Evolutionary conservation across 768 basidiomycete species (phyloP).

Genomic region (Tulasnella sp.): DNA sequence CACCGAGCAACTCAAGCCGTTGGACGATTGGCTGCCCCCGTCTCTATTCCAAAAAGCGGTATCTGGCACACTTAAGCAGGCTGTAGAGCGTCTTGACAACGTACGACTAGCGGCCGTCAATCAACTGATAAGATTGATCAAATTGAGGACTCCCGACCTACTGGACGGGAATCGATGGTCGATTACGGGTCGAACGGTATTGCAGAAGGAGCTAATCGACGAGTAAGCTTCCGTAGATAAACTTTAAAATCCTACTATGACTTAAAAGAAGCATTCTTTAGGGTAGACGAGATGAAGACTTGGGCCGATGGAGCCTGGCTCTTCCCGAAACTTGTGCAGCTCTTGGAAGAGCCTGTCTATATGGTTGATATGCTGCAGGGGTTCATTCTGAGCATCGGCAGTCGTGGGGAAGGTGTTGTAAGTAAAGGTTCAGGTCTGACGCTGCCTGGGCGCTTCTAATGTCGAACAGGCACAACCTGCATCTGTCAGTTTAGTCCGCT

Average conservation of each 20-base stretch:
- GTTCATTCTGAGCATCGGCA: conserved; percentile 66
- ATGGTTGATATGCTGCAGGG: conserved; percentile 53
- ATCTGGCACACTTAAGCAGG: conserved; percentile 71
- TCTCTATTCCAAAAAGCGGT: conserved; percentile 44
- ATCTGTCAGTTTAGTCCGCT: conserved; percentile 46
- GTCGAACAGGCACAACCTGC: conserved; percentile 53
- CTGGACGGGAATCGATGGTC: conserved; percentile 34
- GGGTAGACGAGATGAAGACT: conserved; percentile 27
- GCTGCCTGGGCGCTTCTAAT: background rate
- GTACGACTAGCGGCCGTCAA: conserved; percentile 72
- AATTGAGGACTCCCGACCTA: conserved; percentile 27
- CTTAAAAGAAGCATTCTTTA: conserved; percentile 18
- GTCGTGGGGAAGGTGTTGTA: conserved; percentile 78
- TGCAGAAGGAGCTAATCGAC: conserved; percentile 41
- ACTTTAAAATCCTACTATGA: background rate
- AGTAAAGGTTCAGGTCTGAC: conserved; percentile 22
- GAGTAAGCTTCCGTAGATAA: conserved; percentile 28
- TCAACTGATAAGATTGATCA: conserved; percentile 42
- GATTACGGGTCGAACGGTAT: conserved; percentile 35
- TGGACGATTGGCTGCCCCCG: conserved; percentile 50
- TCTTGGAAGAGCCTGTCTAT: conserved; percentile 53
- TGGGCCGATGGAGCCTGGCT: conserved; percentile 71
- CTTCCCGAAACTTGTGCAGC: conserved; percentile 57
- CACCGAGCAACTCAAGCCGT: conserved; percentile 27
- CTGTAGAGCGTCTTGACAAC: conserved; percentile 82